Base-by-base conservation (phyloP, 495 filamentous ascomycete genomes). In the Xylaria acuta region DNA sequence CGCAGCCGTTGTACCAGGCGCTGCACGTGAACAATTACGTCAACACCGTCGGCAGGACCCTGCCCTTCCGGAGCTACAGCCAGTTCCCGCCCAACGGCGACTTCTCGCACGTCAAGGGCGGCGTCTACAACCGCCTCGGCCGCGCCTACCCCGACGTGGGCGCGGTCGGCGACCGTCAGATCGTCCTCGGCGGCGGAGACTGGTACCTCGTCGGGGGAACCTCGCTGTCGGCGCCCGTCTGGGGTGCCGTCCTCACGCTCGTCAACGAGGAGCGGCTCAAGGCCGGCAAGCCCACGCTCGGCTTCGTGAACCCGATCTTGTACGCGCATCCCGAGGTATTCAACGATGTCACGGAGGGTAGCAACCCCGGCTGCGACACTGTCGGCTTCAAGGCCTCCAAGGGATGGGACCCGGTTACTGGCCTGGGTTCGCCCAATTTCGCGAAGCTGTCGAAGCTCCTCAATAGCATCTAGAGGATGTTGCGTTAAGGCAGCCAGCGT, bases 341-440 rank as follows among this genome's bases (percentile, higher is more conserved):
- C 62, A 88, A 87, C 65, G 91, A 93, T 77, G 84, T 93, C 59
- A 89, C 83, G 12, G 75, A 73, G 16, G 91, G 91, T 0, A 84
- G 79, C 2, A 92, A 92, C 75, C 85, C 85, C 2, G 84, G 91
- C 4, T 93, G 91, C 76, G 84, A 84, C 43, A 87, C 86, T 5
- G 56, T 79, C 16, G 90, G 88, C 0, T 92, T 92, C 74, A 72
- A 72, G 30, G 84, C 84, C 9, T 83, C 80, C 11, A 70, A 81
- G 71, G 87, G 87, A 20, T 91, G 90, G 90, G 90, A 92, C 80
- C 89, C 90, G 20, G 88, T 90, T 14, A 91, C 87, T 14, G 90
- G 90, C 16, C 74, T 91, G 67, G 89, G 90, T 34, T 64, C 72
- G 2, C 72, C 72, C 16, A 62, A 67, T 12, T 73, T 67, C 45